Conservation (phyloP, 2,329 filamentous ascomycete genomes). For the Colletotrichum gloeosporioides region DNA sequence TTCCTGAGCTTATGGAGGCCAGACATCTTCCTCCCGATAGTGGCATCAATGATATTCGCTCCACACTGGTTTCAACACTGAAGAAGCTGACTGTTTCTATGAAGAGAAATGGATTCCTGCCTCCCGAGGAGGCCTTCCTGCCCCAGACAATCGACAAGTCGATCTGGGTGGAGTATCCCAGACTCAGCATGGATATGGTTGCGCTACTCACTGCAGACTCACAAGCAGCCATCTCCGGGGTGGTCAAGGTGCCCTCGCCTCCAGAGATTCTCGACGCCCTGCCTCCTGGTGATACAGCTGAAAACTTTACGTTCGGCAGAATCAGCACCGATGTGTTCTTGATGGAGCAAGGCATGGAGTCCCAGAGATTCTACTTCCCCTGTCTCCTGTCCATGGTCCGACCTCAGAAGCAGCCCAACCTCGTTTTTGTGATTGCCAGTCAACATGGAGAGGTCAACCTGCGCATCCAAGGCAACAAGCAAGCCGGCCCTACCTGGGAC, state of each 20-base stretch:
- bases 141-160: conserved; percentile 80
- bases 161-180: conserved; percentile 82
- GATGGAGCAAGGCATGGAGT: conserved; percentile 73
- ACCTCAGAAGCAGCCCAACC: conserved; percentile 69
- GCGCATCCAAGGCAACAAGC: conserved; percentile 71
- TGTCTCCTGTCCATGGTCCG: conserved; percentile 80
- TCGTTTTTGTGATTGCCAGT: conserved; percentile 78
- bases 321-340: conserved; percentile 78
- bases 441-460: conserved; percentile 81
- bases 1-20: conserved; percentile 53
- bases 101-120: conserved; percentile 81
- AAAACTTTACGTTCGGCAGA: conserved; percentile 80
- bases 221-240: conserved; percentile 53
- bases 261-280: conserved; percentile 70
- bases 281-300: conserved; percentile 76
- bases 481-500: conserved; percentile 76
- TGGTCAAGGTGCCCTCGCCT: conserved; percentile 49
- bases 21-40: conserved; percentile 46
- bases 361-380: conserved; percentile 71
- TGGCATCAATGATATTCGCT: conserved; percentile 59
- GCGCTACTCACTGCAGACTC: conserved; percentile 71
- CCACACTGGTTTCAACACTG: conserved; percentile 67
- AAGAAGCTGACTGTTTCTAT: conserved; percentile 81
- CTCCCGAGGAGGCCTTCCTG: conserved; percentile 71
- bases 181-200: conserved; percentile 73